A percentile compares a stretch with the other conserved stretches of the same genome.
phyloP scores from a whole-genome alignment of 2,329 filamentous ascomycete species.

The Beauveria sp. region DNA sequence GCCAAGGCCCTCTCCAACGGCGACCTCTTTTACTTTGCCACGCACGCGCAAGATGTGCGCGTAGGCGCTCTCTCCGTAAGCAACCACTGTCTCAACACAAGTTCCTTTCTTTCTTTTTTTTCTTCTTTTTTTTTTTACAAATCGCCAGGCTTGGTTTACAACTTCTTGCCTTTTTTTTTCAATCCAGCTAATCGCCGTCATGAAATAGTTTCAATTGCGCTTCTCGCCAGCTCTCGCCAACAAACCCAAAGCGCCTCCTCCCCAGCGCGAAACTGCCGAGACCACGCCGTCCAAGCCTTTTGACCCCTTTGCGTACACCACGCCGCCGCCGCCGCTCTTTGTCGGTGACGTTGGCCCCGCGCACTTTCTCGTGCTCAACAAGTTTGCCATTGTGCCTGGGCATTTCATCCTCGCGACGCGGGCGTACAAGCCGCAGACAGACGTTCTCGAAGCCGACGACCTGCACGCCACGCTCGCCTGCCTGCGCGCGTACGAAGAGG shows the following conservation, averaged over 20 bases:
- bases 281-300: slow-evolving; percentile 31
- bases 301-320: slow-evolving; percentile 59
- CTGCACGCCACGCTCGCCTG: slow-evolving; percentile 55
- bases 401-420: slow-evolving; percentile 66
- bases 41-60: slow-evolving; percentile 41
- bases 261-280: slow-evolving; percentile 23
- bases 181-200: not conserved
- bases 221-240: slow-evolving; percentile 61
- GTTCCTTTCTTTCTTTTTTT: too few species aligned
- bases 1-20: slow-evolving; percentile 37
- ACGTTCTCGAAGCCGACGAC: slow-evolving; percentile 53
- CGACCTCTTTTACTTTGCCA: slow-evolving; percentile 47
- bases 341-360: slow-evolving; percentile 41
- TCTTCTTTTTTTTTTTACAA: too few species aligned
- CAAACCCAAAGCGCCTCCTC: slow-evolving; percentile 47
- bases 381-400: slow-evolving; percentile 62
- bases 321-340: slow-evolving; percentile 41
- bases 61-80: slow-evolving; percentile 36
- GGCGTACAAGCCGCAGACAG: slow-evolving; percentile 55
- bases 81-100: not conserved
- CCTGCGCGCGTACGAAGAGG: slow-evolving; percentile 44
- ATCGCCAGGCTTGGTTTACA: too few species aligned
- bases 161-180: too few species aligned
- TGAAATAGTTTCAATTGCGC: slow-evolving; percentile 59
- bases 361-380: slow-evolving; percentile 65